Evolutionary conservation across 257 asterid genomes (phyloP).

Genomic region (Phtheirospermum japonicum): DNA sequence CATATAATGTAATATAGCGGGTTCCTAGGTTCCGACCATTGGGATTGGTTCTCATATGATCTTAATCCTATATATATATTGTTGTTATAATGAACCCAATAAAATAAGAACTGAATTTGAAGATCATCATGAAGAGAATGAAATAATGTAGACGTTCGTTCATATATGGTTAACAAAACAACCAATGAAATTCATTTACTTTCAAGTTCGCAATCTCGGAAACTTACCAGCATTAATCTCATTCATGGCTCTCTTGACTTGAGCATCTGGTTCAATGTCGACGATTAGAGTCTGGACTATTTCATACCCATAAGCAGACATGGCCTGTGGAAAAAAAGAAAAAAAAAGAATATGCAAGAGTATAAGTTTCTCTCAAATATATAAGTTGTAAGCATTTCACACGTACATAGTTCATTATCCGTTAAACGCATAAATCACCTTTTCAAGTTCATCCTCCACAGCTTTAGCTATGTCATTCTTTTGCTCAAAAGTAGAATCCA

Average conservation of each 20-base stretch:
- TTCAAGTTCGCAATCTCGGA: not conserved
- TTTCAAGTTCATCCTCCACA: conserved; percentile 81
- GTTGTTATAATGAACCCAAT: not conserved
- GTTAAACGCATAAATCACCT: conserved; percentile 37
- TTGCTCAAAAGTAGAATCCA: conserved; percentile 76
- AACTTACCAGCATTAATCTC: conserved; percentile 65
- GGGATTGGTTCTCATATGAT: too few relatives aligned
- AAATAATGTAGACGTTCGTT: not conserved
- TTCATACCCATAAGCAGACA: conserved; percentile 83
- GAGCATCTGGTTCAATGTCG: conserved; percentile 78
- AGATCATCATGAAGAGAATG: not conserved
- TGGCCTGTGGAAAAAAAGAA: conserved; percentile 45
- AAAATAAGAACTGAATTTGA: not conserved
- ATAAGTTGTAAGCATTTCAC: not conserved
- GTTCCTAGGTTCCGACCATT: too few relatives aligned
- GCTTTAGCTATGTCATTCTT: conserved; percentile 75
- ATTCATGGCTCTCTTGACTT: conserved; percentile 81
- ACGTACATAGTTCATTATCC: not conserved
- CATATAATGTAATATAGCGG: too few relatives aligned
- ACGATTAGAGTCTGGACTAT: conserved; percentile 85
- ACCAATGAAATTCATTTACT: not conserved
- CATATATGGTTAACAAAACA: not conserved
- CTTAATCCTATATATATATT: too few relatives aligned
- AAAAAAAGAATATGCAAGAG: not conserved
- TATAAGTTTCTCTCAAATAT: not conserved